Evolutionary conservation across 2,329 filamentous ascomycete species (phyloP).

Genomic region (Albifimbria verrucaria): DNA sequence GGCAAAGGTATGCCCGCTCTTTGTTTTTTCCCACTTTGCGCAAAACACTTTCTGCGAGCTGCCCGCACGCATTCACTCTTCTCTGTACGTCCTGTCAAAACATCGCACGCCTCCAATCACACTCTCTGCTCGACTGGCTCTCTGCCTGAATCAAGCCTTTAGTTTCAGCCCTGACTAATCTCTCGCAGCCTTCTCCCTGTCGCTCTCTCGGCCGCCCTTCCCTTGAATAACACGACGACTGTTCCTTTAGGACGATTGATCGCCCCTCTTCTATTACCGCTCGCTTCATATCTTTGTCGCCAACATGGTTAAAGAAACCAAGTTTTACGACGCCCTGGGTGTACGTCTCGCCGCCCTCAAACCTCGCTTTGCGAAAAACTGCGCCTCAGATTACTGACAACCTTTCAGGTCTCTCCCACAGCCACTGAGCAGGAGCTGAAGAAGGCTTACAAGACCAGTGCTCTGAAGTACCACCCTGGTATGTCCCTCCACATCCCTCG

Average conservation of each 20-base stretch:
- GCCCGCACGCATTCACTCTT: too few species aligned
- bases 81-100: too few species aligned
- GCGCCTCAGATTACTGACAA: slow-evolving; percentile 12
- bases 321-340: slow-evolving; percentile 75
- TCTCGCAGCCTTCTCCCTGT: not conserved
- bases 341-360: slow-evolving; percentile 45
- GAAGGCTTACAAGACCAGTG: slow-evolving; percentile 82
- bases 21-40: not conserved
- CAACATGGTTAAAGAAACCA: slow-evolving; percentile 76
- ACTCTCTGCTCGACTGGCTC: not conserved
- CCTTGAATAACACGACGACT: not conserved
- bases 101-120: too few species aligned
- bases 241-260: not conserved
- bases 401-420: slow-evolving; percentile 65
- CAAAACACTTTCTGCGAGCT: too few species aligned
- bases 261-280: slow-evolving; percentile 7
- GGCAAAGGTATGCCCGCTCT: not conserved
- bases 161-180: slow-evolving; percentile 1
- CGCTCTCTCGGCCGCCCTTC: not conserved
- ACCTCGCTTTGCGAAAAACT: not conserved
- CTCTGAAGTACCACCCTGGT: slow-evolving; percentile 83
- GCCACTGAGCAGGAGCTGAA: slow-evolving; percentile 85
- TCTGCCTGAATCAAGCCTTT: not conserved
- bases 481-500: slow-evolving; percentile 29
- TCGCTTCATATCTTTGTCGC: slow-evolving; percentile 10